These are phyloP conservation scores for Malus orientalis DNA, from an alignment of 306 rosid genomes.

Conservation along the genomic window DNA sequence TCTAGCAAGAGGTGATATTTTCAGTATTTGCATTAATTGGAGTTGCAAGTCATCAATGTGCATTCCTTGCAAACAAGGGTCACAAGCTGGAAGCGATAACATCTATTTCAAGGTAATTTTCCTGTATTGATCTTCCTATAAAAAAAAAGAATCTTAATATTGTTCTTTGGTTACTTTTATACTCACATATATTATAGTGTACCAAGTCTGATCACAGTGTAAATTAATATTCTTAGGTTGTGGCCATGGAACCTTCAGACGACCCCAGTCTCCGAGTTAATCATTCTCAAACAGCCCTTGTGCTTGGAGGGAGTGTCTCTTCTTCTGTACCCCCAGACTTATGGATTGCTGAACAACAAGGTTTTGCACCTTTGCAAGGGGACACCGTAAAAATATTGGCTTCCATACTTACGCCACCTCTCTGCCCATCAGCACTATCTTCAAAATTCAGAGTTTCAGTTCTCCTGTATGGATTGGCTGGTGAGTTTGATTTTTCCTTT, in stretches of 20 bases:
- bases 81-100: conserved; percentile 25
- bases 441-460: conserved; percentile 85
- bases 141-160: neutral
- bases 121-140: neutral
- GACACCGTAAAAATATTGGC: conserved; percentile 72
- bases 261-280: conserved; percentile 59
- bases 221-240: conserved; percentile 48
- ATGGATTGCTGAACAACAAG: conserved; percentile 44
- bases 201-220: conserved; percentile 19
- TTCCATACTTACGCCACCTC: conserved; percentile 65
- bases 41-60: conserved; percentile 64
- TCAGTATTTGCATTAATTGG: conserved; percentile 33
- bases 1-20: conserved; percentile 6
- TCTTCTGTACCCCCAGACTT: conserved; percentile 85
- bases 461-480: conserved; percentile 74
- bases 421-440: conserved; percentile 67
- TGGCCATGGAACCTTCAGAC: conserved; percentile 88
- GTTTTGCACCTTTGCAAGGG: conserved; percentile 63
- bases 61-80: conserved; percentile 55
- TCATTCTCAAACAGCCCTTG: conserved; percentile 69
- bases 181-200: neutral
- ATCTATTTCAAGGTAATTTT: conserved; percentile 73
- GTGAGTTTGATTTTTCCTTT: conserved; percentile 30
- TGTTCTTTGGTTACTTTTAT: neutral
- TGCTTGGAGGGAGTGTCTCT: conserved; percentile 75